Evolutionary conservation across 306 rosid genomes (phyloP).

Genomic region (Leucaena leucocephala): DNA sequence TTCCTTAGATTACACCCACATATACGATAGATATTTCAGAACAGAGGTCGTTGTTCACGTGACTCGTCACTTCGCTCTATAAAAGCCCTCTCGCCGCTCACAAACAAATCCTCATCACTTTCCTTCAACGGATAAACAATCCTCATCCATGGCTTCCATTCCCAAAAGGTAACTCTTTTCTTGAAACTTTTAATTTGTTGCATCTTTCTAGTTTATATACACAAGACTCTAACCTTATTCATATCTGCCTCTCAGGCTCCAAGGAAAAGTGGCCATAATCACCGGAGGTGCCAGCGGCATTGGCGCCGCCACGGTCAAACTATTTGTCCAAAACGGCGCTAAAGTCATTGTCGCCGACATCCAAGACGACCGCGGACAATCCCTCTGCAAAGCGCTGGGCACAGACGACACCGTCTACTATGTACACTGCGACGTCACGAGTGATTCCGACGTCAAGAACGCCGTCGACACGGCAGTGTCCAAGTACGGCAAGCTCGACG

Average conservation of each 20-base stretch:
- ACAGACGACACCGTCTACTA: conserved; percentile 28
- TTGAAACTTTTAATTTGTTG: neutral
- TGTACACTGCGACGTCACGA: conserved; percentile 62
- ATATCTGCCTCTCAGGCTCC: conserved; percentile 22
- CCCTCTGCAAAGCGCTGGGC: conserved; percentile 48
- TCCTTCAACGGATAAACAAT: neutral
- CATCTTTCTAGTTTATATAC: neutral
- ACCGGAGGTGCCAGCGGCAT: conserved; percentile 84
- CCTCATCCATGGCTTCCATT: neutral
- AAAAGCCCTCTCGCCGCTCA: neutral
- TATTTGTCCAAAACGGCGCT: conserved; percentile 64
- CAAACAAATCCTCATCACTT: neutral
- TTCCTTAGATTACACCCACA: too few species aligned
- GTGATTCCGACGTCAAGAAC: conserved; percentile 53
- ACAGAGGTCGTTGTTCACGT: too few species aligned
- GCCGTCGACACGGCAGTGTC: conserved; percentile 53
- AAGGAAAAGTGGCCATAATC: conserved; percentile 73
- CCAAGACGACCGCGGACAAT: conserved; percentile 63
- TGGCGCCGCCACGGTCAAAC: conserved; percentile 63
- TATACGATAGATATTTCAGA: too few species aligned
- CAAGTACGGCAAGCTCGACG: conserved; percentile 60
- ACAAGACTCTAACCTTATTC: neutral
- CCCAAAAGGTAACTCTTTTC: neutral
- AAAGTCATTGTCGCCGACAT: conserved; percentile 67
- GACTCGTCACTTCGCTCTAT: neutral